Conservation (phyloP, 106 monocot genomes). For the Posidonia australis region DNA sequence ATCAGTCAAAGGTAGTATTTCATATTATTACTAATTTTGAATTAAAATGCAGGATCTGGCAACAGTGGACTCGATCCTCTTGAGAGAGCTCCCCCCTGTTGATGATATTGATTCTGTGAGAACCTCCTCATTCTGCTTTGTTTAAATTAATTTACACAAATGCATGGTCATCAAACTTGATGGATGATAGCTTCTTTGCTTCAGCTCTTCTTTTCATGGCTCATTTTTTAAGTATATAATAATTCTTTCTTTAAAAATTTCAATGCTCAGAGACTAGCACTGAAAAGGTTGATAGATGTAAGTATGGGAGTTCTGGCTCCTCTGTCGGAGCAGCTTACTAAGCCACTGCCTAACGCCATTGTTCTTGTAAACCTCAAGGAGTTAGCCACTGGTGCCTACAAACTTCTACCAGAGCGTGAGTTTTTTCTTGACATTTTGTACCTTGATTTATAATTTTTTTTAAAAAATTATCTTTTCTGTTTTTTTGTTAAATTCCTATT, state of each 20-base stretch:
- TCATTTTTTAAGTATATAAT: too few species aligned
- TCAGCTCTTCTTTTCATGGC: too few species aligned
- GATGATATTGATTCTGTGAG: slow-evolving; percentile 86
- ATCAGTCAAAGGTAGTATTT: neutral
- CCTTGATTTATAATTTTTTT: neutral
- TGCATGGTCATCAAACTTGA: neutral
- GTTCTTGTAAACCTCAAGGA: slow-evolving; percentile 80
- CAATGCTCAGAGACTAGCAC: slow-evolving; percentile 68
- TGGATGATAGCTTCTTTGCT: too few species aligned
- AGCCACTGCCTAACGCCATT: slow-evolving; percentile 94
- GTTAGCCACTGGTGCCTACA: slow-evolving; percentile 70
- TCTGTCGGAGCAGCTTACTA: slow-evolving; percentile 89
- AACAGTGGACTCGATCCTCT: slow-evolving; percentile 93
- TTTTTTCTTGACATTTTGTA: neutral
- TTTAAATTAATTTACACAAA: neutral
- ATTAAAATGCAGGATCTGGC: slow-evolving; percentile 73
- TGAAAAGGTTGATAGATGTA: slow-evolving; percentile 91
- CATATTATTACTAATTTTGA: slow-evolving; percentile 7
- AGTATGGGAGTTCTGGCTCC: slow-evolving; percentile 94
- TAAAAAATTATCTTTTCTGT: neutral
- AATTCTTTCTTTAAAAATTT: neutral
- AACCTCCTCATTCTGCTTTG: neutral
- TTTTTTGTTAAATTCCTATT: too few species aligned
- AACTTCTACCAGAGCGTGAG: slow-evolving; percentile 85
- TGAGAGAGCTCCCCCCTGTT: slow-evolving; percentile 71